A percentile compares a stretch with the other conserved stretches of the same genome.
Conservation (phyloP, 1,284 basidiomycete species). For the Fomitopsis schrenkii region DNA sequence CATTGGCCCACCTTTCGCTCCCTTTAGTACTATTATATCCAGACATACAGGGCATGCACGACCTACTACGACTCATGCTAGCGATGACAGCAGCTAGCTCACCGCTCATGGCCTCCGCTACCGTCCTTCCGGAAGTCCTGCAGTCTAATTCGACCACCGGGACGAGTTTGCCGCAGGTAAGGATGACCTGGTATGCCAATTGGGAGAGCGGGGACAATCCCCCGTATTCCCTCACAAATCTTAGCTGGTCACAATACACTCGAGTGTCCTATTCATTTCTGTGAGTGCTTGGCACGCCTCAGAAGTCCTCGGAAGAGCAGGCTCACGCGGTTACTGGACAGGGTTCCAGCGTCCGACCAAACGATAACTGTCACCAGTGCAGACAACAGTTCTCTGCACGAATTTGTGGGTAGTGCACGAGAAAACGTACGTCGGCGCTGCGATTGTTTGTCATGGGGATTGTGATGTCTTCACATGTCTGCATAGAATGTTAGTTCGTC, state of each 20-base stretch:
- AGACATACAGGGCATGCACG: neutral
- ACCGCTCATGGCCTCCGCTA: slow-evolving; percentile 2
- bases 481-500: slow-evolving; percentile 61
- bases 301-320: neutral
- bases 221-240: slow-evolving; percentile 34
- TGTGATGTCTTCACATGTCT: neutral
- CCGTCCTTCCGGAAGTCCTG: slow-evolving; percentile 2
- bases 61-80: too few species aligned
- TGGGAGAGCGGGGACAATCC: slow-evolving; percentile 39
- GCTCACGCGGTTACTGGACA: neutral
- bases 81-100: neutral
- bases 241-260: slow-evolving; percentile 56
- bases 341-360: neutral
- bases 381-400: neutral
- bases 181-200: slow-evolving; percentile 55
- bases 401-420: neutral
- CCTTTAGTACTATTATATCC: neutral
- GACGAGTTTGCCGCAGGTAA: slow-evolving; percentile 28
- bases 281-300: slow-evolving; percentile 30
- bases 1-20: neutral
- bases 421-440: neutral
- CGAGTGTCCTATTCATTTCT: slow-evolving; percentile 55
- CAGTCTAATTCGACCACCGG: neutral
- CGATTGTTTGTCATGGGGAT: neutral
- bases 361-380: neutral